Conservation (phyloP, 192 early-diverging fungal species). For the Jimgerdemannia flammicorona region DNA sequence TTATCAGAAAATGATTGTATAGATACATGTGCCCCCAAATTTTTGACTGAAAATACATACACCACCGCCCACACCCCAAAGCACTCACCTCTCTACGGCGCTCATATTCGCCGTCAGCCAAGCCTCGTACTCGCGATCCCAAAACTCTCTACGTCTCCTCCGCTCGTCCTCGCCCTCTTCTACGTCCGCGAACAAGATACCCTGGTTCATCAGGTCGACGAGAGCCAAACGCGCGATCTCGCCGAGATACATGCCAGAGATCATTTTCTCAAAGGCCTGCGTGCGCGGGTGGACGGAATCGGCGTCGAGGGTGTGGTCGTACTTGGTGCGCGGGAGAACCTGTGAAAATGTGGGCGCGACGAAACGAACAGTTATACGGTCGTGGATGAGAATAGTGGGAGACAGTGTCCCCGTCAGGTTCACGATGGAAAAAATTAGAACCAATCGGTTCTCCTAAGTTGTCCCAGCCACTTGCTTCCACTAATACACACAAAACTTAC, state of each 20-base stretch:
- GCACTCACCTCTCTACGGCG: conserved; percentile 32
- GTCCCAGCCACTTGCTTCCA: too few species aligned
- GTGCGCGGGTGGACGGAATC: conserved; percentile 73
- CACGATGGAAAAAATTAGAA: too few species aligned
- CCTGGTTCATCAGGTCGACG: conserved; percentile 76
- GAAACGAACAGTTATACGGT: too few species aligned
- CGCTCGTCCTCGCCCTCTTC: neutral
- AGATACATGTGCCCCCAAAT: conserved; percentile 49
- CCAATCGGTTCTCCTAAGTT: too few species aligned
- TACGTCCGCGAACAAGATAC: conserved; percentile 69
- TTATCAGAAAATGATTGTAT: conserved; percentile 35
- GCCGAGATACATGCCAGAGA: conserved; percentile 92
- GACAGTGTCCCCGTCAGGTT: too few species aligned
- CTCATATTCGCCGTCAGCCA: conserved; percentile 45
- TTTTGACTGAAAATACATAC: neutral
- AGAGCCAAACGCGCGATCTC: conserved; percentile 80
- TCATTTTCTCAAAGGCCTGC: conserved; percentile 95
- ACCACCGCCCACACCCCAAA: neutral
- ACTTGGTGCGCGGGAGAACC: conserved; percentile 71
- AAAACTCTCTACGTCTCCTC: conserved; percentile 38
- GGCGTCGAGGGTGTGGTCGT: conserved; percentile 74
- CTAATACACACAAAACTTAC: neutral
- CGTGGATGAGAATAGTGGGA: too few species aligned
- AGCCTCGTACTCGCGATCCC: conserved; percentile 47
- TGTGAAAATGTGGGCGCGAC: too few species aligned